Conservation (phyloP, 805 yeast genomes). For the Starmerella bombicola region DNA sequence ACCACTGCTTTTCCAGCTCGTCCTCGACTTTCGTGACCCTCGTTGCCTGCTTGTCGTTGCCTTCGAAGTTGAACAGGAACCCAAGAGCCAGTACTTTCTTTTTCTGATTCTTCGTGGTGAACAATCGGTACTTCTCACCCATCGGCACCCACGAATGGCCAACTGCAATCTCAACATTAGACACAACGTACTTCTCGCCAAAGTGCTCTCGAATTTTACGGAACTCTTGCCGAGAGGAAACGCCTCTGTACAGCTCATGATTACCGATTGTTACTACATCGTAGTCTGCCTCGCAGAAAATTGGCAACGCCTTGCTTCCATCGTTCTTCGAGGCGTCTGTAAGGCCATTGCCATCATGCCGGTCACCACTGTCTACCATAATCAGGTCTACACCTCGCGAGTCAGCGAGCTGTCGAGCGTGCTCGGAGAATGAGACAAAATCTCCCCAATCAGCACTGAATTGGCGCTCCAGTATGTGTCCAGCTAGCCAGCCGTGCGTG, state of each 20-base stretch:
- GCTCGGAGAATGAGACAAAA: slow-evolving; percentile 51
- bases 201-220: slow-evolving; percentile 38
- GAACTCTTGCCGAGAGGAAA: slow-evolving; percentile 50
- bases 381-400: slow-evolving; percentile 46
- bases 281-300: slow-evolving; percentile 51
- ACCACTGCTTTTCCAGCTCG: slow-evolving; percentile 50
- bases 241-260: slow-evolving; percentile 70
- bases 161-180: slow-evolving; percentile 29
- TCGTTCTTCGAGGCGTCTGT: slow-evolving; percentile 57
- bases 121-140: slow-evolving; percentile 55
- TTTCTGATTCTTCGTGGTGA: slow-evolving; percentile 43
- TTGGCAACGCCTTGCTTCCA: slow-evolving; percentile 46
- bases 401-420: slow-evolving; percentile 37
- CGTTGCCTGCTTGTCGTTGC: slow-evolving; percentile 42
- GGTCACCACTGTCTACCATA: slow-evolving; percentile 76
- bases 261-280: slow-evolving; percentile 79
- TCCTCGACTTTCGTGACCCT: slow-evolving; percentile 50
- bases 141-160: slow-evolving; percentile 40
- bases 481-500: slow-evolving; percentile 91
- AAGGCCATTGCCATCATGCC: slow-evolving; percentile 86
- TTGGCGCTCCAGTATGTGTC: slow-evolving; percentile 60
- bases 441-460: slow-evolving; percentile 82
- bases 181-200: slow-evolving; percentile 48
- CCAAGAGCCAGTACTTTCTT: slow-evolving; percentile 53
- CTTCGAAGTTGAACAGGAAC: slow-evolving; percentile 61